Evolutionary conservation across 2,329 filamentous ascomycete species (phyloP), one percentile per base, ranked within the genome.

Genomic region (Capronia epimyces): DNA sequence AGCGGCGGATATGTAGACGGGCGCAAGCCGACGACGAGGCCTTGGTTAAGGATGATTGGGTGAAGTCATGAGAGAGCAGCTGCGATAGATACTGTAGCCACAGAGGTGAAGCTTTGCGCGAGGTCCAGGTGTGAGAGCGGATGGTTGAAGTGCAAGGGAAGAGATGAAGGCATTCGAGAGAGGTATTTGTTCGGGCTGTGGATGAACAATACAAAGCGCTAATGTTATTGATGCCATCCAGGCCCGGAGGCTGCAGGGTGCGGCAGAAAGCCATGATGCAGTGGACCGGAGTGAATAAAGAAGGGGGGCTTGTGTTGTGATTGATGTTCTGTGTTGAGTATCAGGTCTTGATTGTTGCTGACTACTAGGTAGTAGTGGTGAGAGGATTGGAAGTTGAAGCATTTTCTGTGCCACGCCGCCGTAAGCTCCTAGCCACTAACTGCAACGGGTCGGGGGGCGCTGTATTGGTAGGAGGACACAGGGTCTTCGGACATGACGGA

Each of bases 161-260:
- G 27, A 53, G 49, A 37, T 56, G 46, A 40, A 50, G 53, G 53
- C 46, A 52, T 53, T 56, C 31, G 37, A 42, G 34, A 32, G 47
- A 45, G 36, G 42, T 47, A 42, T 37, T 49, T 32, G 49, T 20
- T 37, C 39, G 27, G 31, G 45, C 48, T 27, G 31, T 18, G 22
- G 53, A 18, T 29, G 44, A 37, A 43, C 46, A 52, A 47, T 49
- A 34, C 31, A 22, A 41, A 44, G 40, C 18, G 9, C 25, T 18
- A 29, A 25, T 20, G 15, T 29, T 34, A 40, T 47, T 52, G 44
- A 43, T 53, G 37, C 25, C 25, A 50, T 52, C 37, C 22, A 34
- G 39, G 32, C 31, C 43, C 39, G 36, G 8, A n/a, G 46, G 43
- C 31, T 39, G 50, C 25, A 32, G n/a, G 36, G 48, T 13, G n/a